Evolutionary conservation across 2,329 filamentous ascomycete genomes (phyloP), one percentile per base, ranked within the genome.

Genomic region (Rasamsonia emersonii): DNA sequence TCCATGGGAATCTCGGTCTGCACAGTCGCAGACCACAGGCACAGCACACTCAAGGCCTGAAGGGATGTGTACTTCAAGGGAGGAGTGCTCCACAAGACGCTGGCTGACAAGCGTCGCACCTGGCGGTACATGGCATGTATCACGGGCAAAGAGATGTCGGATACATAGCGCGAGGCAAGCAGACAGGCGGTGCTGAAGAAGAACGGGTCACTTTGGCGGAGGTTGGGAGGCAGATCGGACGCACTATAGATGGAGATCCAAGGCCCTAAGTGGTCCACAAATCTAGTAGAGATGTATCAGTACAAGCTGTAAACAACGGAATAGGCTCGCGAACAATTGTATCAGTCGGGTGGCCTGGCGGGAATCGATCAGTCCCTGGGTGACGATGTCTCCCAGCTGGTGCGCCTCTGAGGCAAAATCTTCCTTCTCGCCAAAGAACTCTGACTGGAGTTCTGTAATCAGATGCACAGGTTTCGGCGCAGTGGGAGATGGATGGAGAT

Each of bases 1-100:
- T 57, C 53, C 42, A 57, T 53, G 11, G 47, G 48, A 5, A 47
- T 41, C 32, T 54, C 53, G 32, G 53, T 55, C 23, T 56, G 50
- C 5, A 51, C 45, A 3, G 50, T 47, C 20, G 50, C 44, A 15
- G 51, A 48, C 39, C 51, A 57, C 26, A 56, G 37, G 28, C 51
- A 53, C 16, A 56, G 48, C 9, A 56, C 41, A 16, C 47, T 44
- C 20, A 55, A 35, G 3, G 52, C 52, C 34, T 55, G 53, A 3
- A 56, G 46, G n/a, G 47, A 37, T 27, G 54, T 51, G 17, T 44
- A 46, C n/a, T 44, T 45, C 36, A 56, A 34, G 1, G 51, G 50
- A 3, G 50, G 43, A 13, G 43, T 42, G 17, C 44, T 47, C 52
- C 52, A 54, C 19, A 56, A 25, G 7, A 47, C 38, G 28, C 47